phyloP scores from a whole-genome alignment of 495 filamentous ascomycete genomes.

The Penicillium macrosclerotiorum region DNA sequence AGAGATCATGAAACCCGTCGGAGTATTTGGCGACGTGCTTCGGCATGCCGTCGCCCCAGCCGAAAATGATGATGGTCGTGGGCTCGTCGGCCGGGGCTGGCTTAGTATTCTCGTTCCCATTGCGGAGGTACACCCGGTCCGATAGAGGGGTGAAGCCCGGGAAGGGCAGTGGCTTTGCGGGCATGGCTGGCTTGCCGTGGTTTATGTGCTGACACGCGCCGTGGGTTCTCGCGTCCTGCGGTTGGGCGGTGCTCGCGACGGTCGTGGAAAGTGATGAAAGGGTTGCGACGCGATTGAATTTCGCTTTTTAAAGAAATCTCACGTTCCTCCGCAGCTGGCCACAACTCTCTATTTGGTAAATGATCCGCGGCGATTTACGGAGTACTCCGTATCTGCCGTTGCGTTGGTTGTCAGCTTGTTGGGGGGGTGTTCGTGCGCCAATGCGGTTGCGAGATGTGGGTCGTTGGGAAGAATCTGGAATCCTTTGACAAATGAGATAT shows the following conservation, averaged over 20 bases:
- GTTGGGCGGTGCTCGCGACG: not conserved
- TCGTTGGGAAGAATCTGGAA: conserved; percentile 3
- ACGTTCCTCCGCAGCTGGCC: not conserved
- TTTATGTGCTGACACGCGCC: too few species aligned
- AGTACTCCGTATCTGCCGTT: too few species aligned
- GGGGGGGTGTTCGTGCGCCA: not conserved
- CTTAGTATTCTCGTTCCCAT: conserved; percentile 19
- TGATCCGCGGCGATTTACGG: too few species aligned
- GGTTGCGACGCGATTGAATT: too few species aligned
- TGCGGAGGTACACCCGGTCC: conserved; percentile 26
- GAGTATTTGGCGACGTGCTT: conserved; percentile 55
- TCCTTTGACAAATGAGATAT: not conserved
- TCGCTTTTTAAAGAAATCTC: not conserved
- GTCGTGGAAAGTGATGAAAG: too few species aligned
- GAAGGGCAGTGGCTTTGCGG: conserved; percentile 23
- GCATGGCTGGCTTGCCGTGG: too few species aligned
- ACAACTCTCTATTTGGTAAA: conserved; percentile 1
- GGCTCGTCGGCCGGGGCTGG: conserved; percentile 19
- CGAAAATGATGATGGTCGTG: conserved; percentile 40
- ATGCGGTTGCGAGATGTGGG: not conserved
- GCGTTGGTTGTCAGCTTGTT: not conserved
- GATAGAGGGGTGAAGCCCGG: conserved; percentile 28
- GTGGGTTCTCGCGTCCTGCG: too few species aligned
- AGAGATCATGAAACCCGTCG: conserved; percentile 51
- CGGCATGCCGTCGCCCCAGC: conserved; percentile 54